Percentiles rank a stretch among this genome's conserved stretches.
Conservation (phyloP, 371 early-diverging fungal genomes). For the Rhizopus delemar region DNA sequence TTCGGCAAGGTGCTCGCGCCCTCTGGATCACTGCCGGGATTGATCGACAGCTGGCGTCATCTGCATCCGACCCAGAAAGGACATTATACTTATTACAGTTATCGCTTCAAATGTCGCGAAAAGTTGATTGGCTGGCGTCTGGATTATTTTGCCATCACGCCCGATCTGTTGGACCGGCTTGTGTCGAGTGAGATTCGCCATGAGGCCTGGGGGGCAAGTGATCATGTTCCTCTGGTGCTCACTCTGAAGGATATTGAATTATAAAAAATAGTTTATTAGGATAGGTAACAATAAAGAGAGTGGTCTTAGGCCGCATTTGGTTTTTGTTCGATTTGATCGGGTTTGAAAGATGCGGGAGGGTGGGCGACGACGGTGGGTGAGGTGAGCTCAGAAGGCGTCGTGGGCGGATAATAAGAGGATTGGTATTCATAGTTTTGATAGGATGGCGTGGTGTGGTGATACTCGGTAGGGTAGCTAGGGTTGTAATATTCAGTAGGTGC, state of each 20-base stretch:
- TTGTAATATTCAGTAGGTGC: slow-evolving; percentile 15
- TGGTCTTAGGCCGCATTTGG: slow-evolving; percentile 26
- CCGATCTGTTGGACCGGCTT: slow-evolving; percentile 62
- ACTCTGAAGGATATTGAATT: slow-evolving; percentile 47
- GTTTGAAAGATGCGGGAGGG: slow-evolving; percentile 23
- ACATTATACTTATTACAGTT: slow-evolving; percentile 83
- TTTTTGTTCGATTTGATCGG: slow-evolving; percentile 37
- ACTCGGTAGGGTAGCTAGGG: background rate
- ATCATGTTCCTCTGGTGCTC: slow-evolving; percentile 83
- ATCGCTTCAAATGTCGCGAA: slow-evolving; percentile 69
- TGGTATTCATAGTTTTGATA: slow-evolving; percentile 14
- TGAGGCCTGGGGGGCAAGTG: slow-evolving; percentile 87
- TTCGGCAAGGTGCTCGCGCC: slow-evolving; percentile 66
- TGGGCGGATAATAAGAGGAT: slow-evolving; percentile 4
- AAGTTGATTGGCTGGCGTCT: slow-evolving; percentile 88
- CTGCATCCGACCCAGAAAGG: slow-evolving; percentile 67
- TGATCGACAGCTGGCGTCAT: slow-evolving; percentile 82
- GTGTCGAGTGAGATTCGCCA: slow-evolving; percentile 70
- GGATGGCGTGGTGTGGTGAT: slow-evolving; percentile 5
- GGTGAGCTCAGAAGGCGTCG: slow-evolving; percentile 16
- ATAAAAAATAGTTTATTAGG: background rate
- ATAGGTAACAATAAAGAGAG: background rate
- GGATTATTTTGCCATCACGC: slow-evolving; percentile 84
- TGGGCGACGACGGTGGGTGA: slow-evolving; percentile 9
- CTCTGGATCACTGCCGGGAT: slow-evolving; percentile 35